Evolutionary conservation across 495 filamentous ascomycete genomes (phyloP).

Genomic region (Neurospora africana): DNA sequence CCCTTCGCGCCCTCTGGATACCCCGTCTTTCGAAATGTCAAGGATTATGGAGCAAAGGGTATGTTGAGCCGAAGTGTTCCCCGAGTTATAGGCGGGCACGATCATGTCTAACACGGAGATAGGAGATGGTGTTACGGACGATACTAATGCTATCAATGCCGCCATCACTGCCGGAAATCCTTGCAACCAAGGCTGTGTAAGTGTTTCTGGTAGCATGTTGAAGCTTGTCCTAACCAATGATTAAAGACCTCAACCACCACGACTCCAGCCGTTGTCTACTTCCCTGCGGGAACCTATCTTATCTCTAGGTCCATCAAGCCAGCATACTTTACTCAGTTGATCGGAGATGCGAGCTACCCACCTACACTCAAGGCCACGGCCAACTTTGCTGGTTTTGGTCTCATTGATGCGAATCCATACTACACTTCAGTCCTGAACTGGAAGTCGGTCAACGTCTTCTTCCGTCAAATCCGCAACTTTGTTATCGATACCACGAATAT

Average conservation of each 20-base stretch:
- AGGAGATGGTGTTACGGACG: constrained; percentile 53
- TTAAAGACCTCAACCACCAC: constrained; percentile 53
- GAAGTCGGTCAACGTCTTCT: constrained; percentile 64
- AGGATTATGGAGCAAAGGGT: constrained; percentile 52
- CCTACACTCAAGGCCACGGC: constrained; percentile 51
- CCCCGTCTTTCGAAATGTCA: constrained; percentile 49
- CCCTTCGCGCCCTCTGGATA: constrained; percentile 37
- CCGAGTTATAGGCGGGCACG: neutral
- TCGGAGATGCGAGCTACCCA: constrained; percentile 27
- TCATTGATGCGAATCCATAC: constrained; percentile 64
- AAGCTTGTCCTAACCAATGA: neutral
- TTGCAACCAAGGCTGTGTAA: constrained; percentile 59
- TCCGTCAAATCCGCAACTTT: constrained; percentile 66
- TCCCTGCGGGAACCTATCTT: constrained; percentile 66
- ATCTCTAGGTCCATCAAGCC: constrained; percentile 54
- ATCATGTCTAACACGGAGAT: neutral
- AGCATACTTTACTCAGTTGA: constrained; percentile 58
- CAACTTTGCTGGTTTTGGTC: constrained; percentile 50
- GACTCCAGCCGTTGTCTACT: constrained; percentile 68
- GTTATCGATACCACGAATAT: constrained; percentile 62
- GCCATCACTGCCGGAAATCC: constrained; percentile 69
- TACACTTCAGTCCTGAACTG: constrained; percentile 41
- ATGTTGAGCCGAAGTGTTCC: constrained; percentile 3
- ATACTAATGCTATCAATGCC: constrained; percentile 73
- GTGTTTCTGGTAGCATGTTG: constrained; percentile 7